Base-by-base conservation (phyloP, 2,329 filamentous ascomycete genomes). In the Cadophora luteo-olivacea region DNA sequence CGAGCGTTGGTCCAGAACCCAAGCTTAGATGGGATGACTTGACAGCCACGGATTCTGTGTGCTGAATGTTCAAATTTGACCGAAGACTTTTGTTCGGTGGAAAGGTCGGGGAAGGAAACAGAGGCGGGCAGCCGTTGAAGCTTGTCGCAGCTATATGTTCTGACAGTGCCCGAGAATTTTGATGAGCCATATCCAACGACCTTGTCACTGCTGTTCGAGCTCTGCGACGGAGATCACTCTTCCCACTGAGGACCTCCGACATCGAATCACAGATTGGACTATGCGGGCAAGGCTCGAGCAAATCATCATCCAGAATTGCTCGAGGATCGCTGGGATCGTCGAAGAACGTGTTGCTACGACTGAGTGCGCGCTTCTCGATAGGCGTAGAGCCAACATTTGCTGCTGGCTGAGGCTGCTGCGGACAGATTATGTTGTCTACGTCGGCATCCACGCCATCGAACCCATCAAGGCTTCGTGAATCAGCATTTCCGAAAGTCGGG, bases 251-350 rank as follows among this genome's bases (percentile, higher is more conserved):
- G 3, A 75, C 66, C 51, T 76, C 75, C 0, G 72, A 75, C 1
- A 78, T 67, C 51, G 70, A 74, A 51, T 67, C 69, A 57, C 71
- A 74, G 12, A 74, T 61, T 24, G 64, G 64, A n/a, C 65, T 60
- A 48, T 72, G 68, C 41, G 74, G 73, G 29, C 73, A 75, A 25
- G 77, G 76, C 41, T 78, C 77, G 9, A 78, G 66, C 24, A 78
- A 25, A 22, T 72, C 62, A 55, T 78, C 76, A 29, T 78, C 77
- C 3, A 78, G 65, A 24, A 73, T 67, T 4, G 75, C 76, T 57
- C 66, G 67, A 16, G 70, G 71, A 69, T 76, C 74, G 3, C 60
- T 66, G 8, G 76, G 76, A 49, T 78, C 65, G 19, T 77, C 74
- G 33, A 75, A 73, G 48, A 75, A 72, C 3, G 75, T 77, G 61